Conservation (phyloP, 73 alveolate genomes). For the Stentor roeselii region DNA sequence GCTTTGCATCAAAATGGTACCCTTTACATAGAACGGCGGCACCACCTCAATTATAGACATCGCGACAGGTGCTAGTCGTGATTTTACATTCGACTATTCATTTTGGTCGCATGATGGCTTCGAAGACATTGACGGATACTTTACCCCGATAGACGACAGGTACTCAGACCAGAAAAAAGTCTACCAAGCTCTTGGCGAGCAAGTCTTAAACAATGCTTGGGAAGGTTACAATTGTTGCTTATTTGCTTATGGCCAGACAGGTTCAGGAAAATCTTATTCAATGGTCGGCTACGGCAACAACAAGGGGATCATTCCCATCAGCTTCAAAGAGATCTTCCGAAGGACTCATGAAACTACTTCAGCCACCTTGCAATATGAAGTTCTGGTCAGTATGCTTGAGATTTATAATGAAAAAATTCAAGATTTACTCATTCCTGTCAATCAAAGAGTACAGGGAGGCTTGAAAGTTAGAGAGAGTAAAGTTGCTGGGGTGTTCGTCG, state of each 20-base stretch:
- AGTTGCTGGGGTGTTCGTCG: conserved; percentile 93
- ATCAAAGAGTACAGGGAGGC: conserved; percentile 88
- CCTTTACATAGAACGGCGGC: too few species aligned
- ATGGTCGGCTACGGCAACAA: conserved; percentile 93
- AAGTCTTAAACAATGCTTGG: conserved; percentile 84
- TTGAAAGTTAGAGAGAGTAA: conserved; percentile 93
- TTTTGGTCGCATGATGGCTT: conserved; percentile 84
- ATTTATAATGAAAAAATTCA: conserved; percentile 90
- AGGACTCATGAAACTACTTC: conserved; percentile 84
- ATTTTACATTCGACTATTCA: conserved; percentile 68
- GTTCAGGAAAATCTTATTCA: conserved; percentile 85
- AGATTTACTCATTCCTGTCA: conserved; percentile 75
- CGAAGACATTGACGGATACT: conserved; percentile 45
- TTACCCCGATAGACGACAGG: conserved; percentile 43
- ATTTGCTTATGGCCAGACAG: conserved; percentile 97
- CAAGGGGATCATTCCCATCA: conserved; percentile 97
- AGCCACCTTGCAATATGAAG: conserved; percentile 71
- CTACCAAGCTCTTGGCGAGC: conserved; percentile 72
- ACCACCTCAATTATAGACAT: conserved; percentile 58
- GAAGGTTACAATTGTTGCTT: conserved; percentile 96
- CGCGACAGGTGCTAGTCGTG: conserved; percentile 27
- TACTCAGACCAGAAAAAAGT: conserved; percentile 83
- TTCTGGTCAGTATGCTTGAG: conserved; percentile 84
- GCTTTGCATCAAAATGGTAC: conserved; percentile 72
- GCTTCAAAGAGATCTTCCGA: conserved; percentile 94